Percentiles rank a stretch among this genome's conserved stretches.
These are phyloP conservation scores for Hypholoma sublateritium DNA, from an alignment of 768 basidiomycete species.

Conservation along the genomic window DNA sequence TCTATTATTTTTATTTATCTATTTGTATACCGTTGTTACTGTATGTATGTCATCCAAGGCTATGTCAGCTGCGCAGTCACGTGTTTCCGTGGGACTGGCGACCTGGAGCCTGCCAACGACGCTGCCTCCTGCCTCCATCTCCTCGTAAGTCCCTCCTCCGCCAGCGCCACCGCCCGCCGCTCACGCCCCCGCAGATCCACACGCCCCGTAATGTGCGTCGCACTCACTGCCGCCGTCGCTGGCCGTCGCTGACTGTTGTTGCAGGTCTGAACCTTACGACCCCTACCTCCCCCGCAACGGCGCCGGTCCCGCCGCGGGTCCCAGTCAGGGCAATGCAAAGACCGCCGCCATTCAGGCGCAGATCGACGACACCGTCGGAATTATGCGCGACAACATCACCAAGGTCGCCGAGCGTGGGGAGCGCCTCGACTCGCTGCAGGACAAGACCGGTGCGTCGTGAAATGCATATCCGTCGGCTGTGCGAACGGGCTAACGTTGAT, in stretches of 20 bases:
- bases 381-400: conserved; percentile 98
- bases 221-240: background rate
- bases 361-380: conserved; percentile 95
- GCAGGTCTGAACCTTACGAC: conserved; percentile 97
- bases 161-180: too few relatives aligned
- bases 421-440: conserved; percentile 89
- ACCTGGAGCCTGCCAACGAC: too few relatives aligned
- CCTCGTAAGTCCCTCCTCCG: too few relatives aligned
- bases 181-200: conserved; percentile 20
- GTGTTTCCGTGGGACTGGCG: too few relatives aligned
- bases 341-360: conserved; percentile 96
- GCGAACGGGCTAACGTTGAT: background rate
- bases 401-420: conserved; percentile 96
- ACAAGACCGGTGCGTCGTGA: conserved; percentile 86
- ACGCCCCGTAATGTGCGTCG: conserved; percentile 40
- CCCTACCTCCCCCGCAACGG: conserved; percentile 93
- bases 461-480: conserved; percentile 1
- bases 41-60: too few relatives aligned
- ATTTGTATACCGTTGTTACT: too few relatives aligned
- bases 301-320: conserved; percentile 45
- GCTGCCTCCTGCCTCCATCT: too few relatives aligned
- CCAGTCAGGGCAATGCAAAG: conserved; percentile 68
- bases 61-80: conserved; percentile 18
- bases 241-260: conserved; percentile 11
- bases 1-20: too few relatives aligned